These are phyloP conservation scores for Corynascus novoguineensis DNA, from an alignment of 495 filamentous ascomycete genomes.

Conservation along the genomic window DNA sequence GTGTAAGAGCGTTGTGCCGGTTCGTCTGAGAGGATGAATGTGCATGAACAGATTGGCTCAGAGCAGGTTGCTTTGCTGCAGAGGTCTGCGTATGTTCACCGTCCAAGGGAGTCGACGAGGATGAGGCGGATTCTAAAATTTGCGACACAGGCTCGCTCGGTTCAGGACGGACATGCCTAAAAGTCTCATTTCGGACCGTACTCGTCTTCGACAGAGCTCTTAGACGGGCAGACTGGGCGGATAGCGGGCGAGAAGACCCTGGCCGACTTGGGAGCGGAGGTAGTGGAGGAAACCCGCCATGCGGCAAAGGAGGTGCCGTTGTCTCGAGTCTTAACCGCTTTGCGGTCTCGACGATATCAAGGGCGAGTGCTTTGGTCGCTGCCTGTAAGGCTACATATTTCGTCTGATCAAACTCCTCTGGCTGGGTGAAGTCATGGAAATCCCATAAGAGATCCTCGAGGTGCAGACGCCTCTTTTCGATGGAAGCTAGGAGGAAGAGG, in stretches of 20 bases:
- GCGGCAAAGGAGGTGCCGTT: conserved; percentile 4
- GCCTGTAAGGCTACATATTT: conserved; percentile 32
- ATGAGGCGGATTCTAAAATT: neutral
- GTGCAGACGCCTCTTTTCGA: conserved; percentile 29
- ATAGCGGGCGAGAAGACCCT: conserved; percentile 3
- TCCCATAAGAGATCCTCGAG: conserved; percentile 39
- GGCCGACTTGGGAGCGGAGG: conserved; percentile 21
- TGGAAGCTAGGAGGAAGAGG: conserved; percentile 14
- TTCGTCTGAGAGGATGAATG: neutral
- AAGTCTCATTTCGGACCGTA: neutral
- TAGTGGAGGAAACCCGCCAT: conserved; percentile 22
- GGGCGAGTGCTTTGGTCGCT: conserved; percentile 34
- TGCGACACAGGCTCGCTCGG: neutral
- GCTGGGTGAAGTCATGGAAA: conserved; percentile 34
- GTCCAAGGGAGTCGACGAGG: too few species aligned
- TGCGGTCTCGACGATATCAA: conserved; percentile 34
- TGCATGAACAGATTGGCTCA: neutral
- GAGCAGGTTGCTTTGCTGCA: neutral
- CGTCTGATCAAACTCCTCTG: conserved; percentile 29
- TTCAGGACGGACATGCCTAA: neutral
- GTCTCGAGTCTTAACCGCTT: conserved; percentile 28
- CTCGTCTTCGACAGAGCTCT: conserved; percentile 3
- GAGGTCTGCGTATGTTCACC: neutral
- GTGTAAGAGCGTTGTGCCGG: neutral
- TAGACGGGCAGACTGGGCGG: neutral